phyloP scores from a whole-genome alignment of 257 asterid genomes.

The Agastache rugosa region DNA sequence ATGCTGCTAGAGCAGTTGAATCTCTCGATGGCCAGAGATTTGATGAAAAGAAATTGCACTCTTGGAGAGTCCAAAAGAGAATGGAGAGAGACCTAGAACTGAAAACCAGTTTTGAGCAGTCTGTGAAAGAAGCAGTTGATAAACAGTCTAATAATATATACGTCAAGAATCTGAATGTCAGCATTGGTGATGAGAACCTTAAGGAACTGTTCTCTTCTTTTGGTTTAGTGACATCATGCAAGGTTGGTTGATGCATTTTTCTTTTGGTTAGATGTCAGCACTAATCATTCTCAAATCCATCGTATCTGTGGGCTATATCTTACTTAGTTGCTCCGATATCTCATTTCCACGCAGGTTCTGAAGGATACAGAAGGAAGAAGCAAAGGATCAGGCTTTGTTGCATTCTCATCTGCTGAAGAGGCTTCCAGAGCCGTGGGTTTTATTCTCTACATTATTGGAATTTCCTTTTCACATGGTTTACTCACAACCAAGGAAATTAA shows the following conservation, averaged over 20 bases:
- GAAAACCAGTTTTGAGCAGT: slow-evolving; percentile 43
- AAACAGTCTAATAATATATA: slow-evolving; percentile 69
- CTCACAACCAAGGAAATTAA: background rate
- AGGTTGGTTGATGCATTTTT: slow-evolving; percentile 50
- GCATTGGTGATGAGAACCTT: slow-evolving; percentile 69
- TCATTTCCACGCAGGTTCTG: slow-evolving; percentile 53
- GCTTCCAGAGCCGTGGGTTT: slow-evolving; percentile 79
- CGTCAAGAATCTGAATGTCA: slow-evolving; percentile 71
- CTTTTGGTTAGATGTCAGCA: slow-evolving; percentile 6
- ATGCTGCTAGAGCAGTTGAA: slow-evolving; percentile 80
- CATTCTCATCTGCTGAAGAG: slow-evolving; percentile 78
- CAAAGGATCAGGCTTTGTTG: slow-evolving; percentile 83
- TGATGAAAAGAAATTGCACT: slow-evolving; percentile 74
- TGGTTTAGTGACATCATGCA: slow-evolving; percentile 79
- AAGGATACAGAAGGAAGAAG: slow-evolving; percentile 71
- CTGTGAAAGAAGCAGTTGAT: slow-evolving; percentile 62
- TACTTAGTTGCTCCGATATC: slow-evolving; percentile 24
- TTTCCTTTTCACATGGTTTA: slow-evolving; percentile 23
- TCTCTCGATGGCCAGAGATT: slow-evolving; percentile 64
- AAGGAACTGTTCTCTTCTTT: slow-evolving; percentile 72
- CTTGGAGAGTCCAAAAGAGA: slow-evolving; percentile 84
- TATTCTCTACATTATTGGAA: background rate
- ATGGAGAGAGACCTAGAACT: slow-evolving; percentile 68
- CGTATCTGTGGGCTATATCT: background rate
- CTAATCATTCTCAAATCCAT: background rate